A percentile compares a stretch with the other conserved stretches of the same genome.
Conservation (phyloP, 768 basidiomycete species). For the Lentinula sp. region DNA sequence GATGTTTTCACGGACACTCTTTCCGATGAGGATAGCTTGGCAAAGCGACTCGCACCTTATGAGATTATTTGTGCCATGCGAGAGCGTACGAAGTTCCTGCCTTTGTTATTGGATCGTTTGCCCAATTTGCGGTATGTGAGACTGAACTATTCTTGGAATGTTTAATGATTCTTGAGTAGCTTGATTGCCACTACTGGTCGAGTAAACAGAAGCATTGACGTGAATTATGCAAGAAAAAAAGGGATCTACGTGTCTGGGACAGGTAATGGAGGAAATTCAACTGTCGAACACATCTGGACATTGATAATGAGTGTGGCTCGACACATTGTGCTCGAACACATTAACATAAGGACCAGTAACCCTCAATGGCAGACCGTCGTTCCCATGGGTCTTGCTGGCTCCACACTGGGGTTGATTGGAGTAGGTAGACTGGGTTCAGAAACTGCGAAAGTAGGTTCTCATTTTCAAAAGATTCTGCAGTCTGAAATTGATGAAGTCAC, state of each 20-base stretch:
- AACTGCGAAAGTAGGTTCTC: conserved; percentile 37
- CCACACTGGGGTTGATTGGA: conserved; percentile 56
- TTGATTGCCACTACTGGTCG: conserved; percentile 55
- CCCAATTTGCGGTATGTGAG: conserved; percentile 45
- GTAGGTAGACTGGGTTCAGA: conserved; percentile 50
- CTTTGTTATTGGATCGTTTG: conserved; percentile 42
- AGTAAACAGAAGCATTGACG: conserved; percentile 44
- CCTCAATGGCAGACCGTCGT: conserved; percentile 49
- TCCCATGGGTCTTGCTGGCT: conserved; percentile 45
- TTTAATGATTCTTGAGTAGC: conserved; percentile 14
- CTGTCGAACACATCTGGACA: conserved; percentile 64
- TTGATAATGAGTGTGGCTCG: conserved; percentile 45
- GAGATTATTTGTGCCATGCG: conserved; percentile 61
- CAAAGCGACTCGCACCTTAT: conserved; percentile 42
- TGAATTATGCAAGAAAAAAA: conserved; percentile 35
- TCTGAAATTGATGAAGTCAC: not conserved
- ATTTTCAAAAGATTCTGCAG: not conserved
- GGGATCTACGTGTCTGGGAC: conserved; percentile 53
- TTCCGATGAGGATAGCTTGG: conserved; percentile 43
- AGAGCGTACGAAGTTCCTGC: conserved; percentile 54
- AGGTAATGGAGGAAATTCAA: conserved; percentile 34
- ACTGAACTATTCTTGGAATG: not conserved
- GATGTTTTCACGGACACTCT: conserved; percentile 49
- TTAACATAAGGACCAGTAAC: conserved; percentile 35
- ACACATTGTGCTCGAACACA: conserved; percentile 43